Evolutionary conservation across 257 asterid genomes (phyloP), one percentile per base, ranked within the genome.

Genomic region (Ligustrum vulgare): DNA sequence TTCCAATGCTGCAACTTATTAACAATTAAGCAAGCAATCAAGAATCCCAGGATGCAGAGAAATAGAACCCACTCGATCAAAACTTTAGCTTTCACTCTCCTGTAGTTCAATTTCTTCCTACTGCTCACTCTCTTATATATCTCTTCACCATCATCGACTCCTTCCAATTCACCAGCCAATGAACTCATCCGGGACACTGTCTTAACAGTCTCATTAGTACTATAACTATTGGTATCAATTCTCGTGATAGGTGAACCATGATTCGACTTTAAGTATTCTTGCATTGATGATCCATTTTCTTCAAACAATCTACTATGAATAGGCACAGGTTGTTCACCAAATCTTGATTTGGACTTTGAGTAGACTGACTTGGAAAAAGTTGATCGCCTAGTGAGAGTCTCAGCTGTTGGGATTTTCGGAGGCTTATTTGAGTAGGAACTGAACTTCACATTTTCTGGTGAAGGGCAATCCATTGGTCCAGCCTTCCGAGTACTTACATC

Each of bases 101-200:
- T 84, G 71, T 83, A 70, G 82, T 80, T 90, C 23, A 93, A 81
- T 77, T 86, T 89, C 63, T 72, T 87, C 87, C 91, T 85, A 22
- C 85, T 86, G 58, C 82, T 93, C 56, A 93, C 98, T 86, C 77
- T 93, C 85, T 89, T 90, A 70, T 89, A 92, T 71, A 93, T 90
- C 75, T 86, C 96, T 84, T 90, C 95, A 70, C 86, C 88, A 82
- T 85, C 88, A 36, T 93, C 97, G 22, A 78, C 79, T 65, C 37
- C 37, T 35, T 88, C 88, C 49, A 84, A 72, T 45, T 79, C 84
- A 75, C 89, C 87, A 0, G 91, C 90, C 0, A 96, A 85, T 16
- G 89, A 83, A 80, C 81, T 85, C 64, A 89, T 91, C 33, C 75
- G 72, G 0, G 84, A 80, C 41, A 80, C 28, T 1, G 74, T 37